A percentile compares a stretch with the other conserved stretches of the same genome.
These are phyloP conservation scores for Excoecaria agallocha DNA, from an alignment of 345 rosid genomes.

Conservation along the genomic window DNA sequence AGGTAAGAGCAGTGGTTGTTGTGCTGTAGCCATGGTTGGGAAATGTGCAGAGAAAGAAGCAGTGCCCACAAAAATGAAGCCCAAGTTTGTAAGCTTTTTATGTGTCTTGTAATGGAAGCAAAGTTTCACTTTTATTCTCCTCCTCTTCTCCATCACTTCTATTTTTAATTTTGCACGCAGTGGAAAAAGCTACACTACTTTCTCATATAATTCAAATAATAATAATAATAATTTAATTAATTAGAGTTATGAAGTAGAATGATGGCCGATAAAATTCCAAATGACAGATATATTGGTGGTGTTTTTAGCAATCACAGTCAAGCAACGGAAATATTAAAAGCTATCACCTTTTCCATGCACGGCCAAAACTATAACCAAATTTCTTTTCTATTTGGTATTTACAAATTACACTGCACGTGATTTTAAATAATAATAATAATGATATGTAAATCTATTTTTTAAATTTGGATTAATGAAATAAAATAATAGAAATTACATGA, in stretches of 20 bases:
- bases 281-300: neutral
- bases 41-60: slow-evolving; percentile 23
- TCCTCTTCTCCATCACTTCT: neutral
- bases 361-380: too few species aligned
- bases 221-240: too few species aligned
- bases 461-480: too few species aligned
- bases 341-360: too few species aligned
- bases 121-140: slow-evolving; percentile 17
- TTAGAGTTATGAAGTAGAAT: too few species aligned
- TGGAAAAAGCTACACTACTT: slow-evolving; percentile 33
- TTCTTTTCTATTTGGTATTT: too few species aligned
- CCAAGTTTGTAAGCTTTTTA: slow-evolving; percentile 19
- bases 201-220: neutral
- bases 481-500: too few species aligned
- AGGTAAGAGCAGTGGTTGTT: neutral
- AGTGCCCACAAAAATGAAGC: neutral
- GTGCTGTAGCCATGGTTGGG: slow-evolving; percentile 16
- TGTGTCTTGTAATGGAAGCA: slow-evolving; percentile 25
- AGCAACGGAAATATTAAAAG: neutral
- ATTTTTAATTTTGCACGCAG: neutral
- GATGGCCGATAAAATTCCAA: neutral
- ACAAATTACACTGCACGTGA: too few species aligned
- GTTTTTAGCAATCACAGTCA: neutral
- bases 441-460: too few species aligned
- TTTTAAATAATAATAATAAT: too few species aligned